phyloP scores from a whole-genome alignment of 768 basidiomycete species.

The Tricholoma bakamatsutake region DNA sequence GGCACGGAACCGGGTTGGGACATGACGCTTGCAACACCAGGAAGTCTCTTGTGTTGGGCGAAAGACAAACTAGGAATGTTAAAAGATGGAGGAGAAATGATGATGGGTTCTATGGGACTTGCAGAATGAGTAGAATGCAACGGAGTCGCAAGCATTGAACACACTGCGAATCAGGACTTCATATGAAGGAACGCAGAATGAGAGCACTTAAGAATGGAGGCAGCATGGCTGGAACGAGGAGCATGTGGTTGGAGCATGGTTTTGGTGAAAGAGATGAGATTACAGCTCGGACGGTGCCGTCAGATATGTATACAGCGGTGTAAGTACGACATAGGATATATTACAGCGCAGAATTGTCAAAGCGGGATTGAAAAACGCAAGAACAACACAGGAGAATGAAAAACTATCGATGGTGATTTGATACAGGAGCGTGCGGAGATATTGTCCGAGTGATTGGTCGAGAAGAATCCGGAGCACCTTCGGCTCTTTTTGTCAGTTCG shows the following conservation, averaged over 20 bases:
- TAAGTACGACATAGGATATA: not conserved
- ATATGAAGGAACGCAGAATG: not conserved
- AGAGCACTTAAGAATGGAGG: not conserved
- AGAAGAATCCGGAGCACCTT: constrained; percentile 3
- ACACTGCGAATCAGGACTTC: constrained; percentile 1
- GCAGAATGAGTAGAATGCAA: constrained; percentile 6
- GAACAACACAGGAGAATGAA: not conserved
- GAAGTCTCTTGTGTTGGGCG: not conserved
- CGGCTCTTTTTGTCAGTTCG: constrained; percentile 22
- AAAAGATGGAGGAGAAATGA: constrained; percentile 20
- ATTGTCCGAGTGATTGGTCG: constrained; percentile 7
- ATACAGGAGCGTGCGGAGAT: constrained; percentile 16
- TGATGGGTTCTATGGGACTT: constrained; percentile 18
- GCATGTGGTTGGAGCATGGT: not conserved
- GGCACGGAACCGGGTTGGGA: not conserved
- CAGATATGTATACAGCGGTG: not conserved
- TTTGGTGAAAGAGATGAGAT: not conserved
- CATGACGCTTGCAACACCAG: not conserved
- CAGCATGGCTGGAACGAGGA: not conserved
- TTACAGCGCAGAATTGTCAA: not conserved
- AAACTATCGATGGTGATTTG: constrained; percentile 16
- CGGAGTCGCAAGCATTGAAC: constrained; percentile 6
- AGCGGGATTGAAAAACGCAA: not conserved
- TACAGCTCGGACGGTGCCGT: no score
- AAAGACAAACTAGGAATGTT: not conserved